Evolutionary conservation across 108 stramenopile species (phyloP).

Genomic region (Pseudonitzschia delicatissima): DNA sequence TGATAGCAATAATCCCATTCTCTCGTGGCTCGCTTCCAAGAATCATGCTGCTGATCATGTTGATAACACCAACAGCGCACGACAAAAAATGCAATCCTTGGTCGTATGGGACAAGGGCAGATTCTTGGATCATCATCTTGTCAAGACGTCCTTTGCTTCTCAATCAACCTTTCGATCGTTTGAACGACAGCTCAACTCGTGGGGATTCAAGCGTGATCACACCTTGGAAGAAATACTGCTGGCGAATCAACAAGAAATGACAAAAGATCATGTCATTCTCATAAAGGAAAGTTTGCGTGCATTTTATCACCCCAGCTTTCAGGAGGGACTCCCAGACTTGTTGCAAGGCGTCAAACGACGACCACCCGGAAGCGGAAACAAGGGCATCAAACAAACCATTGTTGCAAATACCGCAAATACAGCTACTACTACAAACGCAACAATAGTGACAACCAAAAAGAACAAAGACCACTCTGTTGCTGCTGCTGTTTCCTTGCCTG

Average conservation of each 20-base stretch:
- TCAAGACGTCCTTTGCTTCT: constrained; percentile 7
- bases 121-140: constrained; percentile 4
- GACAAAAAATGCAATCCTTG: too few relatives aligned
- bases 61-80: too few relatives aligned
- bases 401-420: background rate
- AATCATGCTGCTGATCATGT: too few relatives aligned
- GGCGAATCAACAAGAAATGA: background rate
- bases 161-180: constrained; percentile 26
- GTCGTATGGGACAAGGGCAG: constrained; percentile 14
- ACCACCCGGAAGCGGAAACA: background rate
- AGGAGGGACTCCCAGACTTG: background rate
- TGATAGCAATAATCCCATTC: too few relatives aligned
- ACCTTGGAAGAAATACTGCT: background rate
- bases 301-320: background rate
- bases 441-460: background rate
- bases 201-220: constrained; percentile 19
- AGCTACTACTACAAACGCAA: background rate
- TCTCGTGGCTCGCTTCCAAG: too few relatives aligned
- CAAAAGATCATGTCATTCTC: background rate
- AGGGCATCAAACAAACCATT: background rate
- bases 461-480: background rate
- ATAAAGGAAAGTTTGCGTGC: background rate
- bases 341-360: background rate
- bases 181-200: constrained; percentile 22
- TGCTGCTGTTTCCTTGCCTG: too few relatives aligned